These are phyloP conservation scores for Candida vaughaniae DNA, from an alignment of 805 yeast genomes.

Conservation along the genomic window DNA sequence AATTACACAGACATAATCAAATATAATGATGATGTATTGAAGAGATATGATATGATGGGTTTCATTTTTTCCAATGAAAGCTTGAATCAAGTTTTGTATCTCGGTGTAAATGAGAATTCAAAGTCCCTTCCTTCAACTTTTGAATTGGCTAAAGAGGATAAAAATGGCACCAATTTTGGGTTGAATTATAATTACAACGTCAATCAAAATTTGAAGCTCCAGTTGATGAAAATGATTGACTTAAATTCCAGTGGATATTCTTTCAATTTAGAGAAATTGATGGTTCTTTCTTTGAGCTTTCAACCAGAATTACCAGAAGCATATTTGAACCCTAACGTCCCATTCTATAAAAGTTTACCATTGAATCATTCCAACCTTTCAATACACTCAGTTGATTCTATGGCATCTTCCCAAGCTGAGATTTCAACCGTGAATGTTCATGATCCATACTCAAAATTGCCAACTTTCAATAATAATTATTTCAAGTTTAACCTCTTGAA, in stretches of 20 bases:
- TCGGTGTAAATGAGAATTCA: constrained; percentile 37
- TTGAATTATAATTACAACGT: constrained; percentile 4
- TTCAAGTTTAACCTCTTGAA: constrained; percentile 33
- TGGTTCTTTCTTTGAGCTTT: constrained; percentile 59
- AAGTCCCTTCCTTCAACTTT: constrained; percentile 17
- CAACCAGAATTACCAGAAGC: constrained; percentile 60
- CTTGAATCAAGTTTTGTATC: constrained; percentile 40
- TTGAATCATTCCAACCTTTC: constrained; percentile 21
- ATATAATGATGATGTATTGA: constrained; percentile 40
- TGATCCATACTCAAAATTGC: constrained; percentile 24
- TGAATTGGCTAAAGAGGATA: constrained; percentile 4
- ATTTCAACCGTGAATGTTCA: neutral
- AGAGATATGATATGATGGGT: constrained; percentile 41
- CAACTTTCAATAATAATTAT: constrained; percentile 34
- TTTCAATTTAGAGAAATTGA: constrained; percentile 50
- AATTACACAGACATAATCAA: constrained; percentile 42
- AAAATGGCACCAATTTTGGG: neutral
- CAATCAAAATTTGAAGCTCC: constrained; percentile 26
- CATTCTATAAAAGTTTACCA: constrained; percentile 1
- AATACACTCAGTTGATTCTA: constrained; percentile 24
- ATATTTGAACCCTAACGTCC: constrained; percentile 21
- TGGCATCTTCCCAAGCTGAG: constrained; percentile 12
- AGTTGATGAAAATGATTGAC: constrained; percentile 47
- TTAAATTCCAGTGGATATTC: constrained; percentile 35
- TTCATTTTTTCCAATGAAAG: constrained; percentile 44